Evolutionary conservation across 208 protist genomes (phyloP).

Genomic region (Trypanosoma rangeli): DNA sequence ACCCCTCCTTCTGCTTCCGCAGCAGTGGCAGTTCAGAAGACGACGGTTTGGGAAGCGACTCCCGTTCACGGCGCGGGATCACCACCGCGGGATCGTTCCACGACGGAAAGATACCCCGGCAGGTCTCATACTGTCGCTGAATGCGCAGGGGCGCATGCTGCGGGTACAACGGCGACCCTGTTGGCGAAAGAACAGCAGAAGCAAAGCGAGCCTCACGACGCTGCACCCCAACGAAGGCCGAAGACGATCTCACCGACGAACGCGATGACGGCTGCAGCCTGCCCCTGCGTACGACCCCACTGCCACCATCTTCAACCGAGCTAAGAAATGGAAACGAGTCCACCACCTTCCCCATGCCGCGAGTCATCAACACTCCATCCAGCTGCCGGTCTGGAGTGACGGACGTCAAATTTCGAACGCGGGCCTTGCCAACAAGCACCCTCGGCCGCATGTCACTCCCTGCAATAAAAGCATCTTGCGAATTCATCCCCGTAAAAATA

Average conservation of each 20-base stretch:
- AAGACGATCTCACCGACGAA: background rate
- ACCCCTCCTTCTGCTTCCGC: background rate
- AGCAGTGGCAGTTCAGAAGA: background rate
- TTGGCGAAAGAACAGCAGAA: background rate
- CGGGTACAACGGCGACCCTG: background rate
- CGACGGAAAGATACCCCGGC: background rate
- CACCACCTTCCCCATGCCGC: background rate
- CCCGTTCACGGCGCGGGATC: background rate
- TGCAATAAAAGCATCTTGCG: background rate
- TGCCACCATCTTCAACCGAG: background rate
- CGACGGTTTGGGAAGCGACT: background rate
- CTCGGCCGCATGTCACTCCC: background rate
- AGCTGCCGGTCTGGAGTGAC: background rate
- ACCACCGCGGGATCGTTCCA: background rate
- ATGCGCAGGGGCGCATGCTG: background rate
- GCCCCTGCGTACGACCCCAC: background rate
- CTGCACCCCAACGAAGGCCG: background rate
- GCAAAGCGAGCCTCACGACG: slow-evolving; percentile 1
- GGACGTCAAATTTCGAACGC: background rate
- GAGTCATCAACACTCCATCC: background rate
- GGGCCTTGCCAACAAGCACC: slow-evolving; percentile 8
- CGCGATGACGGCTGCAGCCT: background rate
- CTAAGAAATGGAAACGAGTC: background rate
- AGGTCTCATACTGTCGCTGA: background rate
- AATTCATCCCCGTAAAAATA: background rate